A percentile compares a stretch with the other conserved stretches of the same genome.
phyloP scores from a whole-genome alignment of 345 rosid genomes.

The Brassica cretica region DNA sequence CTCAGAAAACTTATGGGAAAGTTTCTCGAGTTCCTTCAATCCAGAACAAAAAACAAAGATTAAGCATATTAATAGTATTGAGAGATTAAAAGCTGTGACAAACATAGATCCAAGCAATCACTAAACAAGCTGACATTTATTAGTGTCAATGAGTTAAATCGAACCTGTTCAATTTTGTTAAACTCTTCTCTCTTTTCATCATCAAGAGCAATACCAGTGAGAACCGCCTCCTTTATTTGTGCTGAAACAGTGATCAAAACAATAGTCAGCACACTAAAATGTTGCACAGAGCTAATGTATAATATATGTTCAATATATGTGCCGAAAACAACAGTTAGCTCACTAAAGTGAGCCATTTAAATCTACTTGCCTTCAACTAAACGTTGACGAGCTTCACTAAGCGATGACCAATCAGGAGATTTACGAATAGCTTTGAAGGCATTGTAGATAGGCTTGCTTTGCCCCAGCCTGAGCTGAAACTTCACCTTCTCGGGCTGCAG shows the following conservation, averaged over 20 bases:
- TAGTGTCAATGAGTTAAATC: background rate
- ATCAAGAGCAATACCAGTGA: slow-evolving; percentile 86
- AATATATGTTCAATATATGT: no score
- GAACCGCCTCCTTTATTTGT: slow-evolving; percentile 88
- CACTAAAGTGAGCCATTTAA: background rate
- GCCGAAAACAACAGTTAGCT: background rate
- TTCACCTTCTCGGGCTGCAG: slow-evolving; percentile 42
- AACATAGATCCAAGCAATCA: background rate
- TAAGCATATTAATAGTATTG: background rate
- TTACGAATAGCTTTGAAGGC: slow-evolving; percentile 75
- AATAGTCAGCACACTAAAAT: slow-evolving; percentile 17
- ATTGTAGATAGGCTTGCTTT: slow-evolving; percentile 80
- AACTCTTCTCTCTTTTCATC: slow-evolving; percentile 82
- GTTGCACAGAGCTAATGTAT: no score
- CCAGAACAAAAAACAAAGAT: background rate
- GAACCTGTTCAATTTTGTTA: slow-evolving; percentile 94
- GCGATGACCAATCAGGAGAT: slow-evolving; percentile 64
- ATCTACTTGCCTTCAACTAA: slow-evolving; percentile 67
- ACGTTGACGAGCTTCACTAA: slow-evolving; percentile 71
- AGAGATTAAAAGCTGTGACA: slow-evolving; percentile 6
- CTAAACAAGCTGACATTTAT: slow-evolving; percentile 9
- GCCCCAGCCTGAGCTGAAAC: slow-evolving; percentile 65
- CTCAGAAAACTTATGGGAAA: slow-evolving; percentile 77
- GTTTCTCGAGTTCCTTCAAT: slow-evolving; percentile 67
- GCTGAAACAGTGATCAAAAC: slow-evolving; percentile 45